Conservation (phyloP, 768 basidiomycete species). For the Infundibulicybe gibba region DNA sequence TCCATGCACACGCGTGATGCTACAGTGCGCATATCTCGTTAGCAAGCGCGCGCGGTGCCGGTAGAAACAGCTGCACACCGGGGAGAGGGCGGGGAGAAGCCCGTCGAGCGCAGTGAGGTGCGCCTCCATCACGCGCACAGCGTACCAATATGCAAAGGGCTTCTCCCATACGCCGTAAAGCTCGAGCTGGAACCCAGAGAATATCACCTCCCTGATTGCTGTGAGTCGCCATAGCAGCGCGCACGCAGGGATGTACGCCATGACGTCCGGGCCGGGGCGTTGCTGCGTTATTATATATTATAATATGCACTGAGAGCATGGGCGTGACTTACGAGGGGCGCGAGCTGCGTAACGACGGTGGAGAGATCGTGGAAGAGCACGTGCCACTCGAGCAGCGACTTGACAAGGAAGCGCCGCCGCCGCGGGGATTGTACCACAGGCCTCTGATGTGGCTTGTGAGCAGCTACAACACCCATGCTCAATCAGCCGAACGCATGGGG, state of each 20-base stretch:
- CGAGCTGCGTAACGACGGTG: slow-evolving; percentile 26
- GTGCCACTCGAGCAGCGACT: slow-evolving; percentile 66
- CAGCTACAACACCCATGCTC: slow-evolving; percentile 35
- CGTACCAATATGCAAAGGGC: slow-evolving; percentile 77
- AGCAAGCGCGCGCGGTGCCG: not conserved
- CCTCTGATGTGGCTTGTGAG: slow-evolving; percentile 56
- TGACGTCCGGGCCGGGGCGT: slow-evolving; percentile 7
- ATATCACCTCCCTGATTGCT: slow-evolving; percentile 60
- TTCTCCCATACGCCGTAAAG: slow-evolving; percentile 67
- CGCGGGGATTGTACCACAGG: slow-evolving; percentile 69
- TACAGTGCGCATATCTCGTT: slow-evolving; percentile 13
- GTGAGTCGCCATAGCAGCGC: slow-evolving; percentile 58
- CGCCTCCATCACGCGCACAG: slow-evolving; percentile 48
- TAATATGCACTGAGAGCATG: too few species aligned
- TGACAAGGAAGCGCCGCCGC: slow-evolving; percentile 61
- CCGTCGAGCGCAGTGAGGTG: slow-evolving; percentile 54
- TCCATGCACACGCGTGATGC: slow-evolving; percentile 40
- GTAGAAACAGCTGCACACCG: slow-evolving; percentile 27
- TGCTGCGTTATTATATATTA: too few species aligned
- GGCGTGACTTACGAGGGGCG: slow-evolving; percentile 19
- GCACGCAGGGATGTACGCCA: slow-evolving; percentile 39
- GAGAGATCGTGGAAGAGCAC: slow-evolving; percentile 46
- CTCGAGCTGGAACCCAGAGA: slow-evolving; percentile 76
- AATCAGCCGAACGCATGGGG: slow-evolving; percentile 1
- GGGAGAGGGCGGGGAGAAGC: slow-evolving; percentile 33